Base-by-base conservation (phyloP, 805 yeast genomes). In the Saturnispora sanitii region DNA sequence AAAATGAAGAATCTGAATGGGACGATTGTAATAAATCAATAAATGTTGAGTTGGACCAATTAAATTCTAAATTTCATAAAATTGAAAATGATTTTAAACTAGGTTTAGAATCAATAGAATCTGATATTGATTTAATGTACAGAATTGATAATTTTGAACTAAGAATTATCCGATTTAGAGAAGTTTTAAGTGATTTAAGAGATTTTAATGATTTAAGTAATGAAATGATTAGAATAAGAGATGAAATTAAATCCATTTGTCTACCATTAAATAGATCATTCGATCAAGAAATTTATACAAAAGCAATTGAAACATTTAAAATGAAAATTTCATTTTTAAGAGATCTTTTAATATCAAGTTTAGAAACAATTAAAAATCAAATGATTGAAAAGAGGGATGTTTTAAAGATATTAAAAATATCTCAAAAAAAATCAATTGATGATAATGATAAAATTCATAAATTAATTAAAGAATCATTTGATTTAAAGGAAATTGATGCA, bases 151-250 rank as follows among this genome's bases (percentile, higher is more conserved):
- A 40, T 21, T 31, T 35, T 26, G 38, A 44, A 36, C 18, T 42
- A 36, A 22, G 40, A 12, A 54, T 50, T 25, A 56, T 50, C 12
- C 19, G 37, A 27, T 55, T 68, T 11, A 57, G 64, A 2, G 47
- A 49, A 13, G 47, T 66, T 16, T 47, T 61, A 33, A 61, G 55
- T n/a, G 61, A 61, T 36, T 48, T 70, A 25, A 52, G 52, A 33
- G 62, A 66, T 1, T 44, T 69, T 61, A 55, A 16, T 38, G 45
- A 16, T 42, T 60, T 44, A 48, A 62, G 16, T 45, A 35, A 8
- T 20, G 45, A 52, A 15, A 50, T 68, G 39, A 48, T 20, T 13
- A 19, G 25, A 3, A n/a, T 45, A 4, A 40, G 39, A 19, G 27
- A 36, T 4, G 51, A 52, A n/a, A 37, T 51, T 20, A 50, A 52